These are phyloP conservation scores for Alnus rubra DNA, from an alignment of 306 rosid genomes.

Conservation along the genomic window DNA sequence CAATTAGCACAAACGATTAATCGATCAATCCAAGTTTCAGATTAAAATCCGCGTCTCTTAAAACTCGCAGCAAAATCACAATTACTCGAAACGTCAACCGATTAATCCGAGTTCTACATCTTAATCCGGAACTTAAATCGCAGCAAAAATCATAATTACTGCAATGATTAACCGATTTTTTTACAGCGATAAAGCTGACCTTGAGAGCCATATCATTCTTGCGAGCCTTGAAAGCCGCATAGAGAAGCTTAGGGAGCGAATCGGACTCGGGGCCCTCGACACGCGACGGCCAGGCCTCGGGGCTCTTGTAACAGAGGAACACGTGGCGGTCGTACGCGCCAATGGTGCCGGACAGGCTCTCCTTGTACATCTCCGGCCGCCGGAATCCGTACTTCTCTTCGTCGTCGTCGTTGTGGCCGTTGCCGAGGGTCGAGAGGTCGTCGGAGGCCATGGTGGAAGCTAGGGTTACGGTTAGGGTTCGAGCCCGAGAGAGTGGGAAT, in stretches of 20 bases:
- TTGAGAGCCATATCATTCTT: slow-evolving; percentile 53
- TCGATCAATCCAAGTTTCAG: background rate
- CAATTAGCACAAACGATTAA: background rate
- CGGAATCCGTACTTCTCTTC: slow-evolving; percentile 68
- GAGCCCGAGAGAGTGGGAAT: background rate
- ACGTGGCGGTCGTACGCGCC: slow-evolving; percentile 81
- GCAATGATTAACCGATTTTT: background rate
- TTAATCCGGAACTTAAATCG: background rate
- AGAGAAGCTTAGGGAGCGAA: slow-evolving; percentile 63
- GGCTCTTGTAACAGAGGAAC: slow-evolving; percentile 79
- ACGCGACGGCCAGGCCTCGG: slow-evolving; percentile 63
- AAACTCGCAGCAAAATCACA: background rate
- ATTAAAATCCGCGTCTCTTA: background rate
- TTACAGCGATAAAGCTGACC: slow-evolving; percentile 27
- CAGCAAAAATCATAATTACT: background rate
- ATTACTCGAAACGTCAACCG: background rate
- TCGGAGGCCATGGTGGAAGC: slow-evolving; percentile 49
- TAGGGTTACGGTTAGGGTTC: background rate
- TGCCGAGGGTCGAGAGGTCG: slow-evolving; percentile 10
- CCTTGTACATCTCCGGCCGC: slow-evolving; percentile 79
- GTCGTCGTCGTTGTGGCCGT: slow-evolving; percentile 20
- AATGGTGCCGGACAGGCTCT: slow-evolving; percentile 66
- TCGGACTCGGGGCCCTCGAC: slow-evolving; percentile 72
- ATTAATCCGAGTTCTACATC: background rate
- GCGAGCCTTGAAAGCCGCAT: slow-evolving; percentile 52